Conservation (phyloP, 139 green algal genomes). For the Ettlia oleoabundans region DNA sequence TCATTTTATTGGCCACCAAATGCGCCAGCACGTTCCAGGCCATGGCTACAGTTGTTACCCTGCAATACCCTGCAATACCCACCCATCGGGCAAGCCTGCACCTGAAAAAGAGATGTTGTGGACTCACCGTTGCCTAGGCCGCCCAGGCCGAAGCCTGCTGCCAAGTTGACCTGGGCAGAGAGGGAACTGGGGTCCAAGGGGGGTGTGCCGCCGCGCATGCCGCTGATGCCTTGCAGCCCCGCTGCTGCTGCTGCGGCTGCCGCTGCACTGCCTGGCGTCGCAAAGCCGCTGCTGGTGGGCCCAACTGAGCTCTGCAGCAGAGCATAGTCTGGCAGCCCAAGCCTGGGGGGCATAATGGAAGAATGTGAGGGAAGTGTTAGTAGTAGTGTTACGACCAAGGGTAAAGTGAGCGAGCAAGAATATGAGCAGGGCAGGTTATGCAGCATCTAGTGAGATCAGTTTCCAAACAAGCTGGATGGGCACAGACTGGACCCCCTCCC, state of each 20-base stretch:
- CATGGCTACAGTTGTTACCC: no score
- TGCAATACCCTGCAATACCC: no score
- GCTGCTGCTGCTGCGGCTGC: slow-evolving; percentile 13
- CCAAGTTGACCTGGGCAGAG: slow-evolving; percentile 33
- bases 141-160: slow-evolving; percentile 25
- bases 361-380: no score
- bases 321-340: slow-evolving; percentile 36
- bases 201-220: slow-evolving; percentile 34
- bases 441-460: no score
- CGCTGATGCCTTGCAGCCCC: slow-evolving; percentile 21
- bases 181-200: slow-evolving; percentile 15
- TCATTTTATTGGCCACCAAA: no score
- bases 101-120: background rate
- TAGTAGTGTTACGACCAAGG: no score
- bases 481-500: no score
- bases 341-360: slow-evolving; percentile 17
- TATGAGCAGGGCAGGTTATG: no score
- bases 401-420: no score
- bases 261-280: background rate
- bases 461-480: background rate
- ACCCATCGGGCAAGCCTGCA: background rate
- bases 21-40: background rate
- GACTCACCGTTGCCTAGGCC: slow-evolving; percentile 35
- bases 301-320: slow-evolving; percentile 34
- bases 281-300: slow-evolving; percentile 14